Percentiles rank a stretch among this genome's conserved stretches.
Conservation (phyloP, 768 basidiomycete species). For the Coprinopsis sp. region DNA sequence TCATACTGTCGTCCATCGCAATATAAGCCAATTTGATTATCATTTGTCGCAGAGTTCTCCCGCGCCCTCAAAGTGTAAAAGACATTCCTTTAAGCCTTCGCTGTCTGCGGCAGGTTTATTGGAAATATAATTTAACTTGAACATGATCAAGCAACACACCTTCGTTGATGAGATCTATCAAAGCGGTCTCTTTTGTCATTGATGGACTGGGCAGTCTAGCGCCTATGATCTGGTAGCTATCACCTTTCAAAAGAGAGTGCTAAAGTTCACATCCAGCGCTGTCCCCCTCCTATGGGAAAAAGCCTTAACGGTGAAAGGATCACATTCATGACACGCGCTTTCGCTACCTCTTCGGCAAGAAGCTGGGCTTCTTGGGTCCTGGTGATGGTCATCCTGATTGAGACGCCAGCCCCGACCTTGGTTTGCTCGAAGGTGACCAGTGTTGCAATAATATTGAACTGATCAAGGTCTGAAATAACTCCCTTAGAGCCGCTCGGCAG, state of each 20-base stretch:
- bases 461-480: slow-evolving; percentile 42
- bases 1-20: too few relatives aligned
- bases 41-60: too few relatives aligned
- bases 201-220: slow-evolving; percentile 67
- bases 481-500: slow-evolving; percentile 53
- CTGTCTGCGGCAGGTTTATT: too few relatives aligned
- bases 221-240: slow-evolving; percentile 10
- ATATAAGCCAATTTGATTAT: too few relatives aligned
- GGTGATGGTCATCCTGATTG: slow-evolving; percentile 55
- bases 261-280: slow-evolving; percentile 50
- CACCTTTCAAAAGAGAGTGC: neutral
- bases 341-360: slow-evolving; percentile 62
- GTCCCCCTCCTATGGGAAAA: slow-evolving; percentile 73
- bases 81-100: too few relatives aligned
- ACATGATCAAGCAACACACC: slow-evolving; percentile 73
- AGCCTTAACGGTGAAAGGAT: slow-evolving; percentile 54
- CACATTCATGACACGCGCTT: slow-evolving; percentile 42
- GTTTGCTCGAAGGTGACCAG: slow-evolving; percentile 69
- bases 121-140: too few relatives aligned
- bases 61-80: too few relatives aligned
- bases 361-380: slow-evolving; percentile 66
- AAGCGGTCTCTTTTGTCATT: slow-evolving; percentile 47
- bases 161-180: slow-evolving; percentile 57
- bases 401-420: slow-evolving; percentile 36
- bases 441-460: slow-evolving; percentile 67